Conservation (phyloP, 2,329 filamentous ascomycete genomes). For the Phyllosticta citrichinensis region DNA sequence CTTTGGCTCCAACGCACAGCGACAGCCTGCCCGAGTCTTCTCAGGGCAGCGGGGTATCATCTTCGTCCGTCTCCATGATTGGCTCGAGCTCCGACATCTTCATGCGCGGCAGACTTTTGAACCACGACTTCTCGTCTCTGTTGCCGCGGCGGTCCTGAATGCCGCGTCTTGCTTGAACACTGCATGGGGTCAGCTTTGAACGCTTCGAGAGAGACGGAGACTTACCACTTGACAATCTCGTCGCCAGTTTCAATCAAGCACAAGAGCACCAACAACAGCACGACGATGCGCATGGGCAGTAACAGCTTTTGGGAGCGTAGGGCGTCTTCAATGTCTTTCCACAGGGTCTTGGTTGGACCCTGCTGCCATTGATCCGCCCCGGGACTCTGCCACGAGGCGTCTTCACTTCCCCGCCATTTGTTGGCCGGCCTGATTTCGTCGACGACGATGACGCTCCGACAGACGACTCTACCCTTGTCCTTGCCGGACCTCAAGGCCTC, state of each 20-base stretch:
- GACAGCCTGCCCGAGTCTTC: conserved; percentile 3
- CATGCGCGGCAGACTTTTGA: background rate
- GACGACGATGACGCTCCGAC: conserved; percentile 7
- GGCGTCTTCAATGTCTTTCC: conserved; percentile 2
- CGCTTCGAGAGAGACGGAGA: no score
- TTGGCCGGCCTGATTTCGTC: background rate
- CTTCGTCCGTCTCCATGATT: conserved; percentile 5
- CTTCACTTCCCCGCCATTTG: background rate
- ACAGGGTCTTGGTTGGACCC: background rate
- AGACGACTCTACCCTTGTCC: conserved; percentile 3
- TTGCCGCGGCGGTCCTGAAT: background rate
- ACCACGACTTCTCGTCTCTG: conserved; percentile 3
- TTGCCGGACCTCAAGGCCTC: background rate
- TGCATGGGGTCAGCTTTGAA: background rate
- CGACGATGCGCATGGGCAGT: conserved; percentile 3
- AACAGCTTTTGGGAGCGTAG: conserved; percentile 1
- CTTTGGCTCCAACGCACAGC: background rate
- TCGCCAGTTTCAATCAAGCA: conserved; percentile 8
- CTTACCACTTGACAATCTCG: conserved; percentile 1
- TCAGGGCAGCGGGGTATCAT: conserved; percentile 10
- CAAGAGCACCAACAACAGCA: conserved; percentile 6
- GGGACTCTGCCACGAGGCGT: background rate
- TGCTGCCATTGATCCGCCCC: background rate
- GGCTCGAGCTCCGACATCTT: conserved; percentile 3
- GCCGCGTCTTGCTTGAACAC: conserved; percentile 1